Evolutionary conservation across 2,329 filamentous ascomycete genomes (phyloP).

Genomic region (Colletotrichum sp.): DNA sequence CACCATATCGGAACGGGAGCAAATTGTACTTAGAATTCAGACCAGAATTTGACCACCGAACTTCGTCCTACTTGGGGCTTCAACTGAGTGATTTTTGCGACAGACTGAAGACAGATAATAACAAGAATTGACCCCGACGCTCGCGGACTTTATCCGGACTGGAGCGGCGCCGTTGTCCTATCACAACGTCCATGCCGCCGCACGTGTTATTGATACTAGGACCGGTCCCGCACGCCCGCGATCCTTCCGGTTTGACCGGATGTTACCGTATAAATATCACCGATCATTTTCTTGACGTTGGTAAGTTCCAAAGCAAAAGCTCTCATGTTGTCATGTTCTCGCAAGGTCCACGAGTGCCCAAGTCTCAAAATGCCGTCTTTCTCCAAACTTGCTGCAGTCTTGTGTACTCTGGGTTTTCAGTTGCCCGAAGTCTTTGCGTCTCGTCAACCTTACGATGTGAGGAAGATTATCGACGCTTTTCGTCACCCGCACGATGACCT

Average conservation of each 20-base stretch:
- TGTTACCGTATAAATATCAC: background rate
- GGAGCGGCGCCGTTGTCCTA: background rate
- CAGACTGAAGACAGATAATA: background rate
- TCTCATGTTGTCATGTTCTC: background rate
- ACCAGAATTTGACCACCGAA: background rate
- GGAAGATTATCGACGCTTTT: background rate
- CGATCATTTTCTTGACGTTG: background rate
- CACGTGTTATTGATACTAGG: background rate
- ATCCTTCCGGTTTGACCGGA: background rate
- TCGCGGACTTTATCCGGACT: background rate
- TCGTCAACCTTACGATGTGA: background rate
- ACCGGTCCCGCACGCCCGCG: background rate
- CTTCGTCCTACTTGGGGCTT: rapidly evolving
- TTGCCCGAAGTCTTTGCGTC: background rate
- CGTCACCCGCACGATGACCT: background rate
- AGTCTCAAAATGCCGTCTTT: background rate
- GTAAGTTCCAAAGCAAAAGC: background rate
- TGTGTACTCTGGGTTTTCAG: background rate
- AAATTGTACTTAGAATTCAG: background rate
- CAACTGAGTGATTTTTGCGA: background rate
- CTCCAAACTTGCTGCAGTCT: background rate
- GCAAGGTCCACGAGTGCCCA: background rate
- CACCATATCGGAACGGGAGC: rapidly evolving
- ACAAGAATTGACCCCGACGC: too few species aligned
- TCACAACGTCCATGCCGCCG: background rate